Evolutionary conservation across 352 stramenopile genomes (phyloP), one percentile per base, ranked within the genome.

Genomic region (Phytophthora tentaculata): DNA sequence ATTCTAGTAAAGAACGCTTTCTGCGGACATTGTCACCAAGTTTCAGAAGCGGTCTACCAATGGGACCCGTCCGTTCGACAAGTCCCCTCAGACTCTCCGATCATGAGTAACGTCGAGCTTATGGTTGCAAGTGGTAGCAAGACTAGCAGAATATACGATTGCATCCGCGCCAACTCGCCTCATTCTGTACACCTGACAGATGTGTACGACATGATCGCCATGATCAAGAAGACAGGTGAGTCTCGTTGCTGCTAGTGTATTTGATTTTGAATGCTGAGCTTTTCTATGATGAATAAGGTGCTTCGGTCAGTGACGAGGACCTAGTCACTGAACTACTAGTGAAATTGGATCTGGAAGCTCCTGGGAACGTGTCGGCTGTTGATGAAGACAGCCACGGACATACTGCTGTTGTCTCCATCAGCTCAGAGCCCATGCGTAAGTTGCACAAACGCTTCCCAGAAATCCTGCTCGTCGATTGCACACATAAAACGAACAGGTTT

Each of bases 401-500:
- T 6, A 69, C 13, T 12, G 37, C 47, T 3, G 62, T 50, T 2
- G 48, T 59, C 2, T 50, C 47, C 2, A 35, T 64, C 19, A 55
- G 14, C 13, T 60, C 62, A 4, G 13, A 64, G 5, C 37, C 50
- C 37, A 64, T 55, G 35, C 35, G 47, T 1, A 53, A 69, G 23
- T 28, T 64, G 20, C 59, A 55, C 29, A 20, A 41, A 3, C 37
- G 48, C 0, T 64, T 69, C 22, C 37, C 62, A 0, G 54, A 59
- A 28, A 1, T 69, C 4, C 13, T 69, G 37, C 10, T 69, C 2
- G 19, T 69, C 29, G 54, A 69, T 22, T 64, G 54, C 37, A 69
- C 53, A 1, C 54, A 69, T 8, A 69, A 69, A 19, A 69, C 61
- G 5, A 69, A 64, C 32, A 35, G 37, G 61, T 69, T 19, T 0